phyloP scores from a whole-genome alignment of 2,329 filamentous ascomycete genomes.

The Clonostachys chloroleuca region DNA sequence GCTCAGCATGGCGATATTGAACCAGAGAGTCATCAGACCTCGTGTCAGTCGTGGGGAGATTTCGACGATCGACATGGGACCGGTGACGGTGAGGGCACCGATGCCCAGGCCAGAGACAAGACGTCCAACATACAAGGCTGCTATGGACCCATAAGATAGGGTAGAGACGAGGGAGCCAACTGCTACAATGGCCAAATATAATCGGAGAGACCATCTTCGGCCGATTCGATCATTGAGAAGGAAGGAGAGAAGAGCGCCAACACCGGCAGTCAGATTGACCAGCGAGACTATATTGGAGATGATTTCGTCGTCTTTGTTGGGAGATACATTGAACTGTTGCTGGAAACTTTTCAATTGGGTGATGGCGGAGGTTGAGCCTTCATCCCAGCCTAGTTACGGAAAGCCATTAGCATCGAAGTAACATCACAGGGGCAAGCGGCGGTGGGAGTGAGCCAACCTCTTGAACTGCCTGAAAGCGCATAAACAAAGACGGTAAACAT shows the following conservation, averaged over 20 bases:
- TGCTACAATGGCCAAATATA: constrained; percentile 27
- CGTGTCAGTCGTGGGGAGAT: constrained; percentile 30
- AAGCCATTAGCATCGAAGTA: not conserved
- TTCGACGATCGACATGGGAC: constrained; percentile 29
- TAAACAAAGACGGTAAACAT: constrained; percentile 9
- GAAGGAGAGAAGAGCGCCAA: constrained; percentile 22
- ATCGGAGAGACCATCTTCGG: constrained; percentile 28
- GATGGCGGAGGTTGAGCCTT: constrained; percentile 14
- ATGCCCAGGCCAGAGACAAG: constrained; percentile 30
- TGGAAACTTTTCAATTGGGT: constrained; percentile 25
- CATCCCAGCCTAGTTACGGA: constrained; percentile 8
- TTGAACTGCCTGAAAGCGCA: constrained; percentile 10
- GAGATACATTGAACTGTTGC: constrained; percentile 19
- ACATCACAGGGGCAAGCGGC: no score
- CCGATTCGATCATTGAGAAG: constrained; percentile 30
- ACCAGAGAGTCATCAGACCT: constrained; percentile 29
- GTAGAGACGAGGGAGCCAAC: constrained; percentile 25
- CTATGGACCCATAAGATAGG: constrained; percentile 12
- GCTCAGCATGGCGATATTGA: constrained; percentile 25
- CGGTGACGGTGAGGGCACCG: constrained; percentile 27
- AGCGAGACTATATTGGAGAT: constrained; percentile 28
- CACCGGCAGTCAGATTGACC: constrained; percentile 15
- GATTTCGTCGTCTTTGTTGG: constrained; percentile 1
- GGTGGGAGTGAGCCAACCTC: not conserved
- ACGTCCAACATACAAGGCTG: constrained; percentile 25